Percentiles rank a stretch among this genome's conserved stretches.
phyloP scores from a whole-genome alignment of 768 basidiomycete genomes.

The Amanita fuliginea region DNA sequence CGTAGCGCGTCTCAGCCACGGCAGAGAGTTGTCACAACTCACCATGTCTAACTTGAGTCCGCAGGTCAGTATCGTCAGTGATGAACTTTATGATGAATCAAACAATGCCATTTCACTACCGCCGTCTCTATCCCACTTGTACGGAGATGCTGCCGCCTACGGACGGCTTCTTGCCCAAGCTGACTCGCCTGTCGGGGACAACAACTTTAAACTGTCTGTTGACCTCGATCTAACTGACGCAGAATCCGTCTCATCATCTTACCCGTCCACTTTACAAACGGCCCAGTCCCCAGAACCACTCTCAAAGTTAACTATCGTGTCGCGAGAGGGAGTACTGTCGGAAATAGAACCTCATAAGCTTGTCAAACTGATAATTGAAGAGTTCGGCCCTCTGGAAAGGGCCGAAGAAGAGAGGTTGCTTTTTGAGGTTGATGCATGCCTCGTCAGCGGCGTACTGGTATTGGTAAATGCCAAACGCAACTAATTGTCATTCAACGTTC shows the following conservation, averaged over 20 bases:
- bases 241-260: neutral
- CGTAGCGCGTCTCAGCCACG: neutral
- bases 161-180: conserved; percentile 21
- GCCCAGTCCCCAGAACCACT: neutral
- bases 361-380: conserved; percentile 37
- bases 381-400: conserved; percentile 42
- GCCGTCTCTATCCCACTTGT: conserved; percentile 22
- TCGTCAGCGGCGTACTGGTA: conserved; percentile 38
- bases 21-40: no score
- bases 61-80: neutral
- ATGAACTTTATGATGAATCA: neutral
- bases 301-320: neutral
- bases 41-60: neutral
- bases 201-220: conserved; percentile 32
- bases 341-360: conserved; percentile 35
- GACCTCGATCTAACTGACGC: conserved; percentile 23
- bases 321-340: conserved; percentile 16
- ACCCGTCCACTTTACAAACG: neutral
- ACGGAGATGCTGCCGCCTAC: conserved; percentile 26
- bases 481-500: neutral
- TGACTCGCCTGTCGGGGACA: conserved; percentile 9
- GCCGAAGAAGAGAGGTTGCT: conserved; percentile 39
- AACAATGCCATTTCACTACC: conserved; percentile 8
- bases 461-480: conserved; percentile 22
- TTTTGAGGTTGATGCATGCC: conserved; percentile 39